These are phyloP conservation scores for Dionaea muscipula DNA, from an alignment of 179 eudicot genomes.

Conservation along the genomic window DNA sequence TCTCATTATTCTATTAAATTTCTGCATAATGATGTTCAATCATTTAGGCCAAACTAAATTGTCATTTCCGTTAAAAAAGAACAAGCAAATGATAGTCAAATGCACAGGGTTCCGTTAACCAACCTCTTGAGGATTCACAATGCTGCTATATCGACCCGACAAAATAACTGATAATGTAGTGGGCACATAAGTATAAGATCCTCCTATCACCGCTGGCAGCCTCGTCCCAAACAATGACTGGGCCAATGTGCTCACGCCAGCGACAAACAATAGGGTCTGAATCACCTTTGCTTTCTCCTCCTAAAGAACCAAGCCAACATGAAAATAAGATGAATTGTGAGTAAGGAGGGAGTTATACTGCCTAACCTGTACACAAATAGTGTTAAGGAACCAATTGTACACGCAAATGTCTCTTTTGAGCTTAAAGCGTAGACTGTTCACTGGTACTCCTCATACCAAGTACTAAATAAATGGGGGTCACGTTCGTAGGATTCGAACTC, in stretches of 20 bases:
- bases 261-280: conserved; percentile 81
- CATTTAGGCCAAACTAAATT: background rate
- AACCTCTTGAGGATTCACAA: conserved; percentile 67
- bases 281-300: conserved; percentile 81
- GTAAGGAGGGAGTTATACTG: too few species aligned
- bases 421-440: too few species aligned
- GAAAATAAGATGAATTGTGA: background rate
- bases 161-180: conserved; percentile 69
- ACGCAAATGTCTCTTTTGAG: too few species aligned
- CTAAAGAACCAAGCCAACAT: conserved; percentile 29
- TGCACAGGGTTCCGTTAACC: conserved; percentile 1
- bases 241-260: conserved; percentile 67
- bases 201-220: conserved; percentile 91
- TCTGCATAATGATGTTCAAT: conserved; percentile 29
- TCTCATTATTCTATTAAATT: conserved; percentile 57
- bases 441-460: too few species aligned
- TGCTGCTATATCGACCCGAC: conserved; percentile 58
- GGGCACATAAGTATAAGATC: conserved; percentile 72
- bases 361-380: too few species aligned
- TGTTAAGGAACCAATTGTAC: too few species aligned
- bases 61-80: background rate
- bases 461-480: too few species aligned
- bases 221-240: conserved; percentile 83
- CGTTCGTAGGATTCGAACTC: too few species aligned
- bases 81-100: background rate